A percentile compares a stretch with the other conserved stretches of the same genome.
Evolutionary conservation across 305 asterid genomes (phyloP).

Genomic region (Caryopteris hybrid): DNA sequence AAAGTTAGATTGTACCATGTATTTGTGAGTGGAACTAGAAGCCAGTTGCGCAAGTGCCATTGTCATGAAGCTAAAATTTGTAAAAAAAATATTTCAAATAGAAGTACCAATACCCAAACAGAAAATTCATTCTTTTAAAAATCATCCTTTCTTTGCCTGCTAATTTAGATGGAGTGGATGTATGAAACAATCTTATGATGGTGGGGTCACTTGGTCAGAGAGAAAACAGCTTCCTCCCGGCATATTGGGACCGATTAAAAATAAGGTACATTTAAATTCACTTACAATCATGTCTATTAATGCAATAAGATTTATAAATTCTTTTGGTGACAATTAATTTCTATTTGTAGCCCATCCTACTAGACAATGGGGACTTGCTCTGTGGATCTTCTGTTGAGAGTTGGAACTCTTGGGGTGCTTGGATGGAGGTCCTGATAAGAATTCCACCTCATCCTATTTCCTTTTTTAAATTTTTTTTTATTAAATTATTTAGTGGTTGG

Average conservation of each 20-base stretch:
- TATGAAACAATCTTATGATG: slow-evolving; percentile 76
- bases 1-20: not conserved
- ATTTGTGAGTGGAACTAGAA: not conserved
- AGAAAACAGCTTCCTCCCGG: slow-evolving; percentile 96
- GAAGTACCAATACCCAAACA: not conserved
- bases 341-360: slow-evolving; percentile 66
- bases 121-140: not conserved
- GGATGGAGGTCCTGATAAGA: slow-evolving; percentile 72
- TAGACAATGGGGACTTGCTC: slow-evolving; percentile 74
- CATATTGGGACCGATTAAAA: slow-evolving; percentile 87
- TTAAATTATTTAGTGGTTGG: not conserved
- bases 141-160: not conserved
- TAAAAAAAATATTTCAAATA: not conserved
- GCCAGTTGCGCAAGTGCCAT: too few relatives aligned
- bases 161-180: slow-evolving; percentile 83
- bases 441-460: not conserved
- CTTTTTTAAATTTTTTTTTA: not conserved
- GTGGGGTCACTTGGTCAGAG: slow-evolving; percentile 74
- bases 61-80: too few relatives aligned
- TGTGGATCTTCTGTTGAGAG: slow-evolving; percentile 98
- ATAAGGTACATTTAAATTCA: slow-evolving; percentile 46
- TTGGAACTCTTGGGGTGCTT: slow-evolving; percentile 99
- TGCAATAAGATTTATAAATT: not conserved
- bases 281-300: not conserved
- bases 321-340: not conserved